phyloP scores from a whole-genome alignment of 495 filamentous ascomycete genomes.

The Xylaria longipes region DNA sequence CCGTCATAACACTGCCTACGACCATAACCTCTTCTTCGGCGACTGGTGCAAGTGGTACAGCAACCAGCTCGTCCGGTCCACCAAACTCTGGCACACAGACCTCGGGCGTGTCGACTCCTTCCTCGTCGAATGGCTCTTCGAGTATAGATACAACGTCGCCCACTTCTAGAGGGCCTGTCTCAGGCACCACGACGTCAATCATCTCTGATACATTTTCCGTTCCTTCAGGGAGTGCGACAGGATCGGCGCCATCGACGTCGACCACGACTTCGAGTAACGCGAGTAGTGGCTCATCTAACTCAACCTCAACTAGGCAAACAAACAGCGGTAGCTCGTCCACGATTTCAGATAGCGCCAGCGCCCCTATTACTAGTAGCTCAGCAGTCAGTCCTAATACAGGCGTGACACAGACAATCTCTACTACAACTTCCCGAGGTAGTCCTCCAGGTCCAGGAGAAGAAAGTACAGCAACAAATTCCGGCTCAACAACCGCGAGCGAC shows the following conservation, averaged over 20 bases:
- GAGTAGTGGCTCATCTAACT: background rate
- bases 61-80: background rate
- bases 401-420: background rate
- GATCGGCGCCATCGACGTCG: background rate
- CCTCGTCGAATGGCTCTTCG: background rate
- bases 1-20: background rate
- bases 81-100: background rate
- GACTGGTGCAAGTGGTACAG: background rate
- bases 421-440: background rate
- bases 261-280: background rate
- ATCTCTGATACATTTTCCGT: background rate
- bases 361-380: background rate
- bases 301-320: background rate
- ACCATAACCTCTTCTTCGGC: background rate
- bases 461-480: background rate
- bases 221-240: background rate
- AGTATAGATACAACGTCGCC: constrained; percentile 9
- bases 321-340: background rate
- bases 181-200: background rate
- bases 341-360: background rate
- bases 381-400: background rate
- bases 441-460: background rate
- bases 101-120: background rate
- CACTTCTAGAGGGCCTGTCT: background rate
- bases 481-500: background rate